A percentile compares a stretch with the other conserved stretches of the same genome.
Conservation (phyloP, 495 filamentous ascomycete genomes). For the Astrocystis sublimbata region DNA sequence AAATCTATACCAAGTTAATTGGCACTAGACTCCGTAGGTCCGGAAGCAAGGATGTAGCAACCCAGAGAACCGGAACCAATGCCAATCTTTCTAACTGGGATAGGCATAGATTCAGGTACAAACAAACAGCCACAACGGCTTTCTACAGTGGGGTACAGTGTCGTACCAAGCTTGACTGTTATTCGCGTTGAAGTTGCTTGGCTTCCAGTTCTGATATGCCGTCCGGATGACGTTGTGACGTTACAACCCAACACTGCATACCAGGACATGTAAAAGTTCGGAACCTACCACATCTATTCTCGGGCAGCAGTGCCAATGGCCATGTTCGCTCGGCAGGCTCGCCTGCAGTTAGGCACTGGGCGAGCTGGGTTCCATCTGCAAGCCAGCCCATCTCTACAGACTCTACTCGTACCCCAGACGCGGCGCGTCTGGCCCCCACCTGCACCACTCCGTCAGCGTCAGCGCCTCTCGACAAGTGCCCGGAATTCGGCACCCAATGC, state of each 20-base stretch:
- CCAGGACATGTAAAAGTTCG: slow-evolving; percentile 2
- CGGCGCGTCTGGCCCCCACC: slow-evolving; percentile 10
- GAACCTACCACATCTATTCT: background rate
- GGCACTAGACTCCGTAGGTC: too few relatives aligned
- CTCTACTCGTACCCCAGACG: slow-evolving; percentile 1
- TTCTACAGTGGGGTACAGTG: background rate
- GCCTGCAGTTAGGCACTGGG: slow-evolving; percentile 4
- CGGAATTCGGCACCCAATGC: slow-evolving; percentile 3
- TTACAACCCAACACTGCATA: background rate
- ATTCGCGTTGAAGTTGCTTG: background rate
- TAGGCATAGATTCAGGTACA: too few relatives aligned
- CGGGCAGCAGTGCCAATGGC: background rate
- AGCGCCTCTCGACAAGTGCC: slow-evolving; percentile 5
- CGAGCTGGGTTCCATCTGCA: slow-evolving; percentile 6
- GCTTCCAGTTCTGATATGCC: background rate
- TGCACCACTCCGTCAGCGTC: too few relatives aligned
- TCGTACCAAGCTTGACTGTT: background rate
- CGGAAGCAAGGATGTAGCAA: too few relatives aligned
- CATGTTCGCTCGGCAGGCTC: slow-evolving; percentile 10
- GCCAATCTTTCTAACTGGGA: too few relatives aligned
- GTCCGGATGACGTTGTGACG: background rate
- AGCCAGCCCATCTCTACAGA: too few relatives aligned
- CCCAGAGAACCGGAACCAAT: too few relatives aligned
- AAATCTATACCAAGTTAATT: too few relatives aligned
- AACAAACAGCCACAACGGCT: too few relatives aligned